Evolutionary conservation across 2,329 filamentous ascomycete species (phyloP), one percentile per base, ranked within the genome.

Genomic region (Sporothrix protearum): DNA sequence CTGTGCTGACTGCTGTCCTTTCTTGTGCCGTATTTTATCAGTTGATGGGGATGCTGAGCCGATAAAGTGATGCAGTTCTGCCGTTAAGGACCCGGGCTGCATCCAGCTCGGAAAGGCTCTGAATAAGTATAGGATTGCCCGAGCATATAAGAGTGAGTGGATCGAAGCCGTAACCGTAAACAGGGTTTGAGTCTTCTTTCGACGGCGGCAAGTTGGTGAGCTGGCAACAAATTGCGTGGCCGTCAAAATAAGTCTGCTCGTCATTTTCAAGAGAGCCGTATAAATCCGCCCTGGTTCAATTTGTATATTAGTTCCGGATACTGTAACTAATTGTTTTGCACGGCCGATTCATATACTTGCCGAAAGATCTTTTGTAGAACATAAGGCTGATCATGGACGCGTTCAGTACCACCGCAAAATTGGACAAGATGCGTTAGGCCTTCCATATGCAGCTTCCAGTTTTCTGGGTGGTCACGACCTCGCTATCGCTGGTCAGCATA

Each of bases 361-460:
- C 71, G 55, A n/a, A 53, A 69, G 30, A 72, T 45, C n/a, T 72
- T 72, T 33, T 72, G 64, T 9, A 72, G 7, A 16, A 72, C 67
- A 49, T 42, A 39, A 1, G 71, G 66, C 25, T 72, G 55, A 4
- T 28, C 16, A 12, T 69, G 69, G 7, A 72, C 3, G 28, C 66
- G 19, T 10, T 72, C 55, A 16, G 69, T 39, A 6, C 71, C 71
- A 1, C 71, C 71, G 22, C 55, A 64, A n/a, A 49, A 33, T 25
- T 28, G 14, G 22, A 72, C 66, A 16, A 72, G 71, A 30, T 69
- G 42, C 16, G 64, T 69, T 2, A 72, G 71, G 6, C 71, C 71
- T n/a, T 45, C 28, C 71, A 72, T 72, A 36, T 72, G 66, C 45
- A 72, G 9, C 45, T 47, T 36, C 71, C 71, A 72, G 16, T 72